phyloP scores from a whole-genome alignment of 2,329 filamentous ascomycete genomes.

The Colletotrichum tofieldiae region DNA sequence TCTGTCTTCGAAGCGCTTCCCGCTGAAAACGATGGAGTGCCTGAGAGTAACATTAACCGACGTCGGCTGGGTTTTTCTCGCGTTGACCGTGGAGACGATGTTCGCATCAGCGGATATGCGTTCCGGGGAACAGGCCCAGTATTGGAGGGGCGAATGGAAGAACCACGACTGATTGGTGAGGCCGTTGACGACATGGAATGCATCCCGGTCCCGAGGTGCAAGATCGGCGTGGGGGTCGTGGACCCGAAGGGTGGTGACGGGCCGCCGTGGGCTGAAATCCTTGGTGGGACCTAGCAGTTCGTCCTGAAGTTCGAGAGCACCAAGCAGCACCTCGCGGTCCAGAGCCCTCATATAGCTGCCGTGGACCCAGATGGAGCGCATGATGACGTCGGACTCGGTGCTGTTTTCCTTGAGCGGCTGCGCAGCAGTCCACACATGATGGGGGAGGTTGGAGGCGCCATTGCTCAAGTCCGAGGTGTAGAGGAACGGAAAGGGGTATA shows the following conservation, averaged over 20 bases:
- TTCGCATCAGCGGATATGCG: constrained; percentile 73
- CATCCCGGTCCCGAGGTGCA: constrained; percentile 64
- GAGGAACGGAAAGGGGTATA: constrained; percentile 83
- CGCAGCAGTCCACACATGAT: constrained; percentile 86
- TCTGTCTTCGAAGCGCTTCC: constrained; percentile 81
- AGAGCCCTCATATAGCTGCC: constrained; percentile 86
- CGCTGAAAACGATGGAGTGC: constrained; percentile 86
- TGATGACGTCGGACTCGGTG: constrained; percentile 78
- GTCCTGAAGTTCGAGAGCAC: constrained; percentile 80
- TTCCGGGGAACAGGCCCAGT: constrained; percentile 80
- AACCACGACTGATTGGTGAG: constrained; percentile 79
- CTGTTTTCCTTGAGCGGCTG: constrained; percentile 71
- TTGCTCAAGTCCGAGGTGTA: constrained; percentile 81
- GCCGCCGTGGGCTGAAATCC: constrained; percentile 65
- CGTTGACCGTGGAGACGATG: constrained; percentile 79
- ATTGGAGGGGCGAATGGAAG: constrained; percentile 86
- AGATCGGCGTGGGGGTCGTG: constrained; percentile 55
- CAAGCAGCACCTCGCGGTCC: constrained; percentile 74
- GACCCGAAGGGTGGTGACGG: constrained; percentile 45
- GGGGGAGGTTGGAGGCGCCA: constrained; percentile 79
- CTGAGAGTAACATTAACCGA: constrained; percentile 82
- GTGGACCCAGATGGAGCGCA: constrained; percentile 87
- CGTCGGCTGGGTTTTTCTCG: constrained; percentile 73
- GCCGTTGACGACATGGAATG: constrained; percentile 73
- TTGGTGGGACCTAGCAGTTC: constrained; percentile 75